Base-by-base conservation (phyloP, 257 asterid species). In the Verbascum thapsus region DNA sequence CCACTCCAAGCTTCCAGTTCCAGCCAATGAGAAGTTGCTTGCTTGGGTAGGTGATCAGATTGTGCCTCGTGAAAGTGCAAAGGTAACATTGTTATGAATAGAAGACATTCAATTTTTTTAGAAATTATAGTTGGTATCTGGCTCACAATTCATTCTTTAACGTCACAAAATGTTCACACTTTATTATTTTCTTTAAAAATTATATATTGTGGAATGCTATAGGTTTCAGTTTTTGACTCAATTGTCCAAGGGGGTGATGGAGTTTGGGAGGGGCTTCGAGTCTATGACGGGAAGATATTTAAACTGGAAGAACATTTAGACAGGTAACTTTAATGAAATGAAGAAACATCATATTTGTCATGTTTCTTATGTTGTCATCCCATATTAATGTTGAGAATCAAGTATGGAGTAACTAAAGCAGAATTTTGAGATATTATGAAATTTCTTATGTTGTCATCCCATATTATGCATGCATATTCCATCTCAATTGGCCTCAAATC, bases 181-280 rank as follows among this genome's bases (percentile, higher is more conserved):
- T 38, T 45, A 44, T 35, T 50, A 6, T 52, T 69, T 26, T 26
- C 32, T 26, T 26, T 26, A 26, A 26, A 26, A 26, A 2, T 26
- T 26, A 26, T 26, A 26, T 26, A 22, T 47, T 59, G 22, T 44
- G 43, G 62, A 26, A 62, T 43, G 8, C 66, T 76, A 68, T 74
- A 90, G 96, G 91, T 90, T 66, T 88, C 98, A 48, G 94, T 88
- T 35, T 83, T 90, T 64, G 98, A 90, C 80, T 90, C 98, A 13
- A 73, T 88, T 76, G 89, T 88, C 74, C 98, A 90, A 85, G 98
- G 95, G 35, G 98, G 98, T 64, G 98, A 90, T 79, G 95, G 83
- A 74, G 96, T 82, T 70, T 87, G 98, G 96, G 98, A 90, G 71
- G 98, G 96, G 38, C 96, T 90, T 66, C 86, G 95, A 52, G 72